phyloP scores from a whole-genome alignment of 2,329 filamentous ascomycete genomes.

The Cytospora piceicola region DNA sequence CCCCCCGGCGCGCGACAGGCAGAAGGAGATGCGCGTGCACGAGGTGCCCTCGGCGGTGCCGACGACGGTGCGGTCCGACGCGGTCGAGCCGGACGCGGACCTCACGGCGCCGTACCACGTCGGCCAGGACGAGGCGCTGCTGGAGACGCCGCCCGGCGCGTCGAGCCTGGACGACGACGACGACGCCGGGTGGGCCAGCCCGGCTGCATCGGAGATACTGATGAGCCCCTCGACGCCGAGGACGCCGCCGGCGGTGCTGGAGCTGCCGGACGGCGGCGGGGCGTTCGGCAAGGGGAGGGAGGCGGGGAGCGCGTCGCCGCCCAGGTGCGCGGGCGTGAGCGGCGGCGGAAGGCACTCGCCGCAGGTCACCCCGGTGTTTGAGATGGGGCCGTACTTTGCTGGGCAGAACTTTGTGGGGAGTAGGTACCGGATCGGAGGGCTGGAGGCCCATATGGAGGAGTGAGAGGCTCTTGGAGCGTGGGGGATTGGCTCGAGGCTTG shows the following conservation, averaged over 20 bases:
- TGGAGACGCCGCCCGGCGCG: slow-evolving; percentile 26
- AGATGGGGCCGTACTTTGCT: slow-evolving; percentile 21
- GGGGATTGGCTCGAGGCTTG: no score
- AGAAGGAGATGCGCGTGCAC: slow-evolving; percentile 21
- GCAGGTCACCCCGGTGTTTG: slow-evolving; percentile 13
- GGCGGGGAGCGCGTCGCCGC: neutral
- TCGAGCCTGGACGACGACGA: slow-evolving; percentile 22
- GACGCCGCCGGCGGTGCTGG: slow-evolving; percentile 4
- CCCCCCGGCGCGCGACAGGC: slow-evolving; percentile 14
- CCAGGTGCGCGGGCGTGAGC: neutral
- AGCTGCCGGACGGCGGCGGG: neutral
- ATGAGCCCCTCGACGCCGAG: slow-evolving; percentile 20
- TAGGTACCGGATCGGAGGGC: slow-evolving; percentile 25
- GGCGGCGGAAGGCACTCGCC: slow-evolving; percentile 6
- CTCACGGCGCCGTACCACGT: slow-evolving; percentile 24
- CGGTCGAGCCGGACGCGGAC: slow-evolving; percentile 9
- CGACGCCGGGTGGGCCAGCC: slow-evolving; percentile 20
- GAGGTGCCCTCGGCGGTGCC: slow-evolving; percentile 8
- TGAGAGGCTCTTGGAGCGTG: neutral
- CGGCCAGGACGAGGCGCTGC: slow-evolving; percentile 22
- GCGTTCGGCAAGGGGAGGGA: neutral
- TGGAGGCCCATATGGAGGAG: slow-evolving; percentile 31
- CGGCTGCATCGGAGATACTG: slow-evolving; percentile 15
- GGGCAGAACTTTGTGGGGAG: slow-evolving; percentile 26
- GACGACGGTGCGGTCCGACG: slow-evolving; percentile 17